Evolutionary conservation across 129 eudicot species (phyloP).

Genomic region (Calendula officinalis): DNA sequence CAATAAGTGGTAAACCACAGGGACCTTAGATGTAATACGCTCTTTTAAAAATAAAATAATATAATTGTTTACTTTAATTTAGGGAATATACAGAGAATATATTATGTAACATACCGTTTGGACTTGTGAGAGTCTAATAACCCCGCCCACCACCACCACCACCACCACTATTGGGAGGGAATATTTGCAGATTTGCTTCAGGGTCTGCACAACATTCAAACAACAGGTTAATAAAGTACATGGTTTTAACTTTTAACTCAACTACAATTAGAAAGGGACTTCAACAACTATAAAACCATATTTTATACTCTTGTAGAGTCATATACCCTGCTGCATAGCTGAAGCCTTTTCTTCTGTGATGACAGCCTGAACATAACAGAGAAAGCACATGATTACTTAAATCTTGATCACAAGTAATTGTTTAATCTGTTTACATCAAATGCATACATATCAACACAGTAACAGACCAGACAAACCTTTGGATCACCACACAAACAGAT

Average conservation of each 20-base stretch:
- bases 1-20: too few species aligned
- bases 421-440: too few species aligned
- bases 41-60: too few species aligned
- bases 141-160: constrained; percentile 54
- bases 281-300: not conserved
- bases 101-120: constrained; percentile 50
- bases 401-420: not conserved
- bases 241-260: not conserved
- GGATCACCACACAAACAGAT: constrained; percentile 1
- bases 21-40: too few species aligned
- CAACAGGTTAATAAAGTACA: constrained; percentile 14
- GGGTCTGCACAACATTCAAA: constrained; percentile 55
- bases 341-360: constrained; percentile 60
- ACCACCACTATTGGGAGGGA: constrained; percentile 66
- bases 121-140: constrained; percentile 60
- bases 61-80: too few species aligned
- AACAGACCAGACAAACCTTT: not conserved
- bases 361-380: constrained; percentile 61
- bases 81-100: constrained; percentile 8
- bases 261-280: not conserved
- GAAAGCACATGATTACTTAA: constrained; percentile 6
- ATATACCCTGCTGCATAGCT: constrained; percentile 46
- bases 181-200: constrained; percentile 74
- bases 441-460: too few species aligned
- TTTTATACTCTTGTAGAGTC: constrained; percentile 18